phyloP scores from a whole-genome alignment of 2,329 filamentous ascomycete genomes.

The Lasiodiplodia gonubiensis region DNA sequence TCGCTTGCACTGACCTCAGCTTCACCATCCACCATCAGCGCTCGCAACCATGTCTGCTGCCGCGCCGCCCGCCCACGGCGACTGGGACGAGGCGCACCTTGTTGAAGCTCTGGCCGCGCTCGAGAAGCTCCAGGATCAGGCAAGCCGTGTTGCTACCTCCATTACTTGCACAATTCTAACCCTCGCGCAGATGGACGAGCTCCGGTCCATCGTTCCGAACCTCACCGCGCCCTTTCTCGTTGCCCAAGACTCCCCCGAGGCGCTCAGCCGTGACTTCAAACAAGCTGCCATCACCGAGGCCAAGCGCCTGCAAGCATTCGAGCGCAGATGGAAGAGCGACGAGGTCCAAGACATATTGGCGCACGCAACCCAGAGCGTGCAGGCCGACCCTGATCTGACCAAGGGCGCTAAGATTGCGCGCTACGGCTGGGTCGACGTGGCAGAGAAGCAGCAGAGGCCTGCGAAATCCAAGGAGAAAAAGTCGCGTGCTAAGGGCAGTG shows the following conservation, averaged over 20 bases:
- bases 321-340: conserved; percentile 45
- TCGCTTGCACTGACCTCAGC: conserved; percentile 5
- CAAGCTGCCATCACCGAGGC: conserved; percentile 45
- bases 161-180: conserved; percentile 29
- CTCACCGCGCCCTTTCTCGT: conserved; percentile 49
- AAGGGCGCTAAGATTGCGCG: conserved; percentile 40
- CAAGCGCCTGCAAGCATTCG: conserved; percentile 46
- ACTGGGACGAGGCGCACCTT: conserved; percentile 49
- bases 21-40: not conserved
- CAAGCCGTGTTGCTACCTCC: conserved; percentile 30
- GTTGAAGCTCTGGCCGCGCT: conserved; percentile 52
- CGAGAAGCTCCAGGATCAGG: conserved; percentile 52
- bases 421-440: conserved; percentile 49
- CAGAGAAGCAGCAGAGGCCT: conserved; percentile 32
- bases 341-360: conserved; percentile 45
- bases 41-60: conserved; percentile 3
- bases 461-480: conserved; percentile 27
- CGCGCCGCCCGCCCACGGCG: not conserved
- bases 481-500: conserved; percentile 29
- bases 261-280: conserved; percentile 47
- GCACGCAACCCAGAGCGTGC: conserved; percentile 44
- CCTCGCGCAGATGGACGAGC: conserved; percentile 45
- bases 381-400: conserved; percentile 45
- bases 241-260: conserved; percentile 34
- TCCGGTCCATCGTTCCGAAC: conserved; percentile 51